Conservation (phyloP, 225 moss, liverwort and hornwort genomes). For the Physcomitrium patens region DNA sequence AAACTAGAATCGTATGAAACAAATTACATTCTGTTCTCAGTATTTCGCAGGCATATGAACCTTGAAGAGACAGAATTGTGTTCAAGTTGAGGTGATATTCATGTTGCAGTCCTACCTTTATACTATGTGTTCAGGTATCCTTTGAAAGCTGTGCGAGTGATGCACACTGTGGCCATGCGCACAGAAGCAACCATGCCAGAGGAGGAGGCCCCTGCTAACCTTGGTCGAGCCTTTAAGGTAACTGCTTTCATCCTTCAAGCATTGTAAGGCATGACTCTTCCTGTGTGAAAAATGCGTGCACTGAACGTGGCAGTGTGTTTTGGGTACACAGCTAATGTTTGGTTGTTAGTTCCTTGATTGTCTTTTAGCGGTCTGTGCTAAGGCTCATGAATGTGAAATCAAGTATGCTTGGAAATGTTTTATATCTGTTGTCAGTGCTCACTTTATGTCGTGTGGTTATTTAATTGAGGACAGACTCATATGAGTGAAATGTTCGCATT, state of each 20-base stretch:
- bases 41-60: not conserved
- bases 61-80: too few species aligned
- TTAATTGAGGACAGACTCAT: slow-evolving; percentile 60
- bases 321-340: not conserved
- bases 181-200: slow-evolving; percentile 87
- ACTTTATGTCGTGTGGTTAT: slow-evolving; percentile 1
- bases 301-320: not conserved
- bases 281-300: not conserved
- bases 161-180: slow-evolving; percentile 89
- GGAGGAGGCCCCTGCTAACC: slow-evolving; percentile 67
- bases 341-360: not conserved
- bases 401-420: not conserved
- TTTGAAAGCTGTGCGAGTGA: slow-evolving; percentile 78
- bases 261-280: not conserved
- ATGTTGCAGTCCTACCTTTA: not conserved
- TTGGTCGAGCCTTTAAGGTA: slow-evolving; percentile 86
- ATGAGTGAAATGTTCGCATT: slow-evolving; percentile 96
- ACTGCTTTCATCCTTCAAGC: not conserved
- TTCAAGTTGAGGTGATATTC: too few species aligned
- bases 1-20: not conserved
- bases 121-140: slow-evolving; percentile 60
- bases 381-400: not conserved
- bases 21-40: not conserved
- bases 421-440: not conserved
- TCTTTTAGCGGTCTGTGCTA: not conserved